A percentile compares a stretch with the other conserved stretches of the same genome.
Conservation (phyloP, 768 basidiomycete genomes). For the Tulasnella sp. region DNA sequence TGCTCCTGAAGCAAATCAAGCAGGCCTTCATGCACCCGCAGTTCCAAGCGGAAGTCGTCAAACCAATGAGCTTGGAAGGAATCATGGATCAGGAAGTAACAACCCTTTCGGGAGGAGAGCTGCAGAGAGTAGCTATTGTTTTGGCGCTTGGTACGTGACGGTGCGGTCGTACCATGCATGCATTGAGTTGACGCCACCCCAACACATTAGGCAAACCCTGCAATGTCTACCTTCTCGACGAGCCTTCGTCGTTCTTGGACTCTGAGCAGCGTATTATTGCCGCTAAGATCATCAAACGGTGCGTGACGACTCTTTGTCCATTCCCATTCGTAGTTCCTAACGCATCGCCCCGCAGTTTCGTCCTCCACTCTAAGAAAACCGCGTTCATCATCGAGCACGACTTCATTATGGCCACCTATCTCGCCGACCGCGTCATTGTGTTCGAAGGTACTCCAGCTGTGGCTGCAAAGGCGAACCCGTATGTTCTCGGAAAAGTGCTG, state of each 20-base stretch:
- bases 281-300: slow-evolving; percentile 96
- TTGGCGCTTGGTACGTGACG: slow-evolving; percentile 63
- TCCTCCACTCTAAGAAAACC: slow-evolving; percentile 93
- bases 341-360: slow-evolving; percentile 43
- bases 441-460: slow-evolving; percentile 82
- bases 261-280: slow-evolving; percentile 99
- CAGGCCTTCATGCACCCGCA: slow-evolving; percentile 97
- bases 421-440: slow-evolving; percentile 94
- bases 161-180: too few relatives aligned
- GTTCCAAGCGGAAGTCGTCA: slow-evolving; percentile 96
- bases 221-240: slow-evolving; percentile 89
- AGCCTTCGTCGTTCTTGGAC: slow-evolving; percentile 74
- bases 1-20: slow-evolving; percentile 91
- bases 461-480: slow-evolving; percentile 84
- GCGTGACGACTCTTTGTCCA: slow-evolving; percentile 10
- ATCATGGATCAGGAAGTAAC: slow-evolving; percentile 98
- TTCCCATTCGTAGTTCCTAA: not conserved
- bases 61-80: slow-evolving; percentile 91
- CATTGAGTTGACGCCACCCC: not conserved
- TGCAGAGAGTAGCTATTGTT: slow-evolving; percentile 95
- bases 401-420: slow-evolving; percentile 99
- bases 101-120: slow-evolving; percentile 95
- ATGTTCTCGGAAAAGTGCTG: slow-evolving; percentile 26
- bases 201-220: slow-evolving; percentile 17
- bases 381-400: slow-evolving; percentile 99